A percentile compares a stretch with the other conserved stretches of the same genome.
Evolutionary conservation across 805 yeast species (phyloP).

Genomic region (Pichia scutulata): DNA sequence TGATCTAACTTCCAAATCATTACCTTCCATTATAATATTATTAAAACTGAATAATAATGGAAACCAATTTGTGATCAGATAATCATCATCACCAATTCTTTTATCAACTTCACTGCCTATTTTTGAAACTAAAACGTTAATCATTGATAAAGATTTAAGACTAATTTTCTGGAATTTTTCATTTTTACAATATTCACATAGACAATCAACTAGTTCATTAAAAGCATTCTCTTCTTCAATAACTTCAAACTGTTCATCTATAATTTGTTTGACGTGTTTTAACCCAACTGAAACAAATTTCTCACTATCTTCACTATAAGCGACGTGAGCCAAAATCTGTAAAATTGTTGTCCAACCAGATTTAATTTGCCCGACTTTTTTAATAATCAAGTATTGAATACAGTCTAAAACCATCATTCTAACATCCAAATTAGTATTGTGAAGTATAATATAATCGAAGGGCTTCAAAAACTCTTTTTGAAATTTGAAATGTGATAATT

Average conservation of each 20-base stretch:
- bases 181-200: slow-evolving; percentile 79
- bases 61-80: slow-evolving; percentile 63
- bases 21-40: slow-evolving; percentile 86
- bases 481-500: slow-evolving; percentile 89
- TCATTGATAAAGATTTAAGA: slow-evolving; percentile 69
- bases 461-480: slow-evolving; percentile 92
- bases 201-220: slow-evolving; percentile 59
- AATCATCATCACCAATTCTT: slow-evolving; percentile 24
- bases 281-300: slow-evolving; percentile 56
- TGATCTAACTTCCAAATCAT: slow-evolving; percentile 89
- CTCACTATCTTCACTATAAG: slow-evolving; percentile 46
- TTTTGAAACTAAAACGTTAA: slow-evolving; percentile 52
- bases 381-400: slow-evolving; percentile 72
- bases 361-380: slow-evolving; percentile 64
- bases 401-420: slow-evolving; percentile 89
- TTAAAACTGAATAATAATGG: slow-evolving; percentile 82
- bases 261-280: slow-evolving; percentile 54
- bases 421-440: slow-evolving; percentile 61
- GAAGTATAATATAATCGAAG: slow-evolving; percentile 67
- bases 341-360: slow-evolving; percentile 95
- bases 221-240: slow-evolving; percentile 66
- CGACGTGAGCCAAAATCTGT: slow-evolving; percentile 68
- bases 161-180: slow-evolving; percentile 73
- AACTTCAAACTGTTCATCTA: slow-evolving; percentile 50
- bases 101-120: slow-evolving; percentile 39